Evolutionary conservation across 2,329 filamentous ascomycete genomes (phyloP).

Genomic region (Fusarium succisae): DNA sequence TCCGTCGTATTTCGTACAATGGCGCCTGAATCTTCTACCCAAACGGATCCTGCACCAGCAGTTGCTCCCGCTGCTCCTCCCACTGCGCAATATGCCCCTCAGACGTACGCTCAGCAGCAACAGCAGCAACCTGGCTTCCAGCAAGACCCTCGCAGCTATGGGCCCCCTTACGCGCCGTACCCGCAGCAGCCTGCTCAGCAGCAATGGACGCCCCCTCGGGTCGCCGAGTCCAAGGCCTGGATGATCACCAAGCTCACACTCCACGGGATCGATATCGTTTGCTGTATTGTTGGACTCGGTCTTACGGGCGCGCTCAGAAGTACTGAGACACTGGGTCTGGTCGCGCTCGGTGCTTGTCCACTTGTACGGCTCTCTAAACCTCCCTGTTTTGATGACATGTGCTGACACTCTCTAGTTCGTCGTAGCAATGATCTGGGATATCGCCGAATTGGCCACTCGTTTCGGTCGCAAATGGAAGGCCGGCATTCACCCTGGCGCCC

Average conservation of each 20-base stretch:
- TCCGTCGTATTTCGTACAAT: constrained; percentile 12
- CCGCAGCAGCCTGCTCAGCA: constrained; percentile 33
- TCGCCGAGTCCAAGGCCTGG: constrained; percentile 37
- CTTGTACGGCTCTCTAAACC: constrained; percentile 22
- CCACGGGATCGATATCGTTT: constrained; percentile 41
- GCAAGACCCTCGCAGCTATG: constrained; percentile 40
- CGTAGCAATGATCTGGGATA: constrained; percentile 50
- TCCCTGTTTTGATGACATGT: neutral
- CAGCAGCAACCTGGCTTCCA: constrained; percentile 30
- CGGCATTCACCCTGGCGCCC: constrained; percentile 55
- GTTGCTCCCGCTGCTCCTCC: constrained; percentile 18
- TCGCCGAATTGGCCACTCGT: constrained; percentile 51
- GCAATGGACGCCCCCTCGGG: constrained; percentile 23
- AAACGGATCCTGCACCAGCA: constrained; percentile 28
- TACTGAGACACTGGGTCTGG: constrained; percentile 4
- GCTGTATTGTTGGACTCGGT: constrained; percentile 42
- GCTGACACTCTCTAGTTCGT: constrained; percentile 44
- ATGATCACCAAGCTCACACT: constrained; percentile 45
- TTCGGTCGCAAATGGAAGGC: constrained; percentile 44
- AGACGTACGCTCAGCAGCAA: constrained; percentile 12
- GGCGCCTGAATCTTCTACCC: constrained; percentile 38
- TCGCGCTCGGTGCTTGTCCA: constrained; percentile 25
- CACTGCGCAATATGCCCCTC: constrained; percentile 17
- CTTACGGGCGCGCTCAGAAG: constrained; percentile 40
- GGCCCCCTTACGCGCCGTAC: constrained; percentile 39